These are phyloP conservation scores for Aspergillus luchuensis DNA, from an alignment of 2,329 filamentous ascomycete genomes.

Conservation along the genomic window DNA sequence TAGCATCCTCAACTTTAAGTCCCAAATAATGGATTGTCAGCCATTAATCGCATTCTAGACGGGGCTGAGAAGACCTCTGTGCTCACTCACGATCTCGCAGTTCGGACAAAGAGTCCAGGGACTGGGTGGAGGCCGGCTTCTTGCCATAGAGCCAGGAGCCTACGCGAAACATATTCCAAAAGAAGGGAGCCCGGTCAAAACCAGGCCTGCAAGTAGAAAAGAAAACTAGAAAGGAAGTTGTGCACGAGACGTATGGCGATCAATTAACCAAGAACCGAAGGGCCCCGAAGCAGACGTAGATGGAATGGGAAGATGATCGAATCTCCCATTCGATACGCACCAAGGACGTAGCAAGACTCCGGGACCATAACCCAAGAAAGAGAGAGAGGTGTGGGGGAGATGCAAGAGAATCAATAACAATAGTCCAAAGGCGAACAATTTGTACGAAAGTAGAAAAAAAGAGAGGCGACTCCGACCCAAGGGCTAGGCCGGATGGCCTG, in stretches of 20 bases:
- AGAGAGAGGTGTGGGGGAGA: conserved; percentile 4
- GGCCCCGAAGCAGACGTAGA: conserved; percentile 19
- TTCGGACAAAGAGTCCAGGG: conserved; percentile 60
- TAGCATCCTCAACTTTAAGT: conserved; percentile 42
- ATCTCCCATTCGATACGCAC: conserved; percentile 26
- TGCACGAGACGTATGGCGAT: conserved; percentile 10
- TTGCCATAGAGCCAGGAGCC: conserved; percentile 51
- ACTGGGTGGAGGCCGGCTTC: conserved; percentile 53
- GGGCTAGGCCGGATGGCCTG: background rate
- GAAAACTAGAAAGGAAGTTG: conserved; percentile 1
- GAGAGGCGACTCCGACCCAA: background rate
- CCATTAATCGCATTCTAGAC: conserved; percentile 17
- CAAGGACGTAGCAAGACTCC: conserved; percentile 19
- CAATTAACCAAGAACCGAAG: conserved; percentile 17
- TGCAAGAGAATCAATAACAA: conserved; percentile 3
- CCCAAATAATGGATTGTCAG: conserved; percentile 19
- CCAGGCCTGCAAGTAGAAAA: background rate
- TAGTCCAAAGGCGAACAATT: background rate
- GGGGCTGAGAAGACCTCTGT: background rate
- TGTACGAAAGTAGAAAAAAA: background rate
- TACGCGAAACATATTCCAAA: conserved; percentile 41
- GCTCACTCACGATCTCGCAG: conserved; percentile 50
- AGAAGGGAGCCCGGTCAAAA: background rate
- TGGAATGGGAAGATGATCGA: conserved; percentile 33
- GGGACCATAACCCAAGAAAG: conserved; percentile 24